Evolutionary conservation across 176 grass and related monocot species (phyloP).

Genomic region (Chloris gayana): DNA sequence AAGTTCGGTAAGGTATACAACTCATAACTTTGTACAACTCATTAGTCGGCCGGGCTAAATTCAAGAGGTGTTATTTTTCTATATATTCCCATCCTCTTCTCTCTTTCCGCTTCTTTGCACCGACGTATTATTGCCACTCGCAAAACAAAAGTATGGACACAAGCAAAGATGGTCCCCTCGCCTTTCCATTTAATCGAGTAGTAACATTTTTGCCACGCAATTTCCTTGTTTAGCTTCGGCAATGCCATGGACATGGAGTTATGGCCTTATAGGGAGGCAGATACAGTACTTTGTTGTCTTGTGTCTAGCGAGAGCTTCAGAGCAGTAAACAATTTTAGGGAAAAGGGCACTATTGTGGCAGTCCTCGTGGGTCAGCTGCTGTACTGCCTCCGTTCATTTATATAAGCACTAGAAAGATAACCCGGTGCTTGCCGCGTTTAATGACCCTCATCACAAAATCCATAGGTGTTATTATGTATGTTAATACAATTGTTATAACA

Average conservation of each 20-base stretch:
- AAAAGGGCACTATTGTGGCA: too few relatives aligned
- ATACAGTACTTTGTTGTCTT: neutral
- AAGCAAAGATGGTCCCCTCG: conserved; percentile 1
- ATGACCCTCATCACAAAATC: too few relatives aligned
- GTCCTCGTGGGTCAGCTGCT: too few relatives aligned
- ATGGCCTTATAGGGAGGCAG: neutral
- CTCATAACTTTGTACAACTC: neutral
- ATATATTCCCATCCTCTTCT: conserved; percentile 15
- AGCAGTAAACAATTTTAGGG: neutral
- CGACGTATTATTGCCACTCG: conserved; percentile 4
- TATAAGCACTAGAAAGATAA: too few relatives aligned
- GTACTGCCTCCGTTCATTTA: too few relatives aligned
- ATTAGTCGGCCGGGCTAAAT: neutral
- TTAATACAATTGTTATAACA: too few relatives aligned
- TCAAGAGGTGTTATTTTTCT: neutral
- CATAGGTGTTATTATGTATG: too few relatives aligned
- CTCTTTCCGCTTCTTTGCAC: conserved; percentile 25
- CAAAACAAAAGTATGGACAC: neutral
- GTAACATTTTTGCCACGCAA: neutral
- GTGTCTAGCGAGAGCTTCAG: neutral
- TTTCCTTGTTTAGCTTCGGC: neutral
- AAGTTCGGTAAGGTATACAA: too few relatives aligned
- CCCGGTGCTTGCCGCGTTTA: too few relatives aligned
- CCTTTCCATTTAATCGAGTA: too few relatives aligned
- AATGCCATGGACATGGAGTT: neutral